phyloP scores from a whole-genome alignment of 352 stramenopile genomes.

The Stephanocyclus meneghinianus region DNA sequence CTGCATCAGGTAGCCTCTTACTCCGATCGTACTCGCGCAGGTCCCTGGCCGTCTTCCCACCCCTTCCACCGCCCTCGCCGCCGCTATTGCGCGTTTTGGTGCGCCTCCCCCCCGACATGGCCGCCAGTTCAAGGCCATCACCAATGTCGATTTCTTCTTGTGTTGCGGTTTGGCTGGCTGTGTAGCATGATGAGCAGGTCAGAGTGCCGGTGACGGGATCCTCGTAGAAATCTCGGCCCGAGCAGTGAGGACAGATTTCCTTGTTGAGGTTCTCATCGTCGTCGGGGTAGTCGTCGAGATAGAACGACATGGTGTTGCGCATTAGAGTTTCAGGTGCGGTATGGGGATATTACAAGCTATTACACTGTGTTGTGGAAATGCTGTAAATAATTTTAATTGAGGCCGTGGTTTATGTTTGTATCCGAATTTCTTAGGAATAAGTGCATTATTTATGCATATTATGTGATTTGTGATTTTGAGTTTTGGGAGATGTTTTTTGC shows the following conservation, averaged over 20 bases:
- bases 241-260: slow-evolving; percentile 68
- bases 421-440: no score
- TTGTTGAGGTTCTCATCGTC: slow-evolving; percentile 12
- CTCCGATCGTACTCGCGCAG: slow-evolving; percentile 57
- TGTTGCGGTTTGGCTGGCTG: slow-evolving; percentile 60
- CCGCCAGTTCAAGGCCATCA: slow-evolving; percentile 46
- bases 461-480: no score
- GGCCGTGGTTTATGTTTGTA: no score
- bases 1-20: slow-evolving; percentile 45
- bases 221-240: slow-evolving; percentile 55
- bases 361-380: no score
- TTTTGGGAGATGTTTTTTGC: no score
- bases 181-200: slow-evolving; percentile 69
- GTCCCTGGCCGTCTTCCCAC: slow-evolving; percentile 4
- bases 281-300: slow-evolving; percentile 30
- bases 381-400: no score
- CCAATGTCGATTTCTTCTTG: slow-evolving; percentile 72
- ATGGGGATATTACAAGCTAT: not conserved
- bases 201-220: slow-evolving; percentile 55
- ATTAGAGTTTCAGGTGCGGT: no score
- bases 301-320: slow-evolving; percentile 32
- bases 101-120: slow-evolving; percentile 8
- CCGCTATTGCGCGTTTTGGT: not conserved
- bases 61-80: not conserved
- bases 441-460: no score